Evolutionary conservation across 768 basidiomycete species (phyloP).

Genomic region (Mycena crocata): DNA sequence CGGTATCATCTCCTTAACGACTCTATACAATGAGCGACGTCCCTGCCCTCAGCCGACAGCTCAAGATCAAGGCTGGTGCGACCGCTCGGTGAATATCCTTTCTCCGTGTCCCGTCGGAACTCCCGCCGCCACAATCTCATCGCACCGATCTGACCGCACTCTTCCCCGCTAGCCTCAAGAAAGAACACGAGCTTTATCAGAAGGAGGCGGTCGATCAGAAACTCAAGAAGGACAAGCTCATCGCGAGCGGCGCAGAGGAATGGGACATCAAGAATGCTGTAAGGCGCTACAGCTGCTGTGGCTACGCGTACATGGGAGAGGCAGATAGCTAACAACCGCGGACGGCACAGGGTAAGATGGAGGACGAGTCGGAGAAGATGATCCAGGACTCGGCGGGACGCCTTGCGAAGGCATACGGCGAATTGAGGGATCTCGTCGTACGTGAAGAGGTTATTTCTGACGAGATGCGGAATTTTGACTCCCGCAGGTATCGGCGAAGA

Average conservation of each 20-base stretch:
- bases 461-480: slow-evolving; percentile 19
- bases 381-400: slow-evolving; percentile 72
- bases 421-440: slow-evolving; percentile 77
- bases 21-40: slow-evolving; percentile 57
- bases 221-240: slow-evolving; percentile 69
- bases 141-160: slow-evolving; percentile 26
- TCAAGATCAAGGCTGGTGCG: slow-evolving; percentile 81
- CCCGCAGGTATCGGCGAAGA: slow-evolving; percentile 57
- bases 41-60: slow-evolving; percentile 66
- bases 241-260: slow-evolving; percentile 70
- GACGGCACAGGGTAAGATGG: slow-evolving; percentile 49
- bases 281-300: slow-evolving; percentile 41
- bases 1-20: slow-evolving; percentile 19
- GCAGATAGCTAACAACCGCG: no score
- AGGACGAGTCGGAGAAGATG: slow-evolving; percentile 87
- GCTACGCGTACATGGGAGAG: not conserved
- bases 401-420: slow-evolving; percentile 70
- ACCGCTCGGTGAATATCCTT: slow-evolving; percentile 67
- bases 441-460: slow-evolving; percentile 45
- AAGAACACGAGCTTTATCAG: slow-evolving; percentile 75
- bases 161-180: slow-evolving; percentile 60
- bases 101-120: no score
- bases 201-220: slow-evolving; percentile 73
- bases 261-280: slow-evolving; percentile 86
- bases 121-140: slow-evolving; percentile 20